A percentile compares a stretch with the other conserved stretches of the same genome.
Conservation (phyloP, 495 filamentous ascomycete genomes). For the Bacidia rubella region DNA sequence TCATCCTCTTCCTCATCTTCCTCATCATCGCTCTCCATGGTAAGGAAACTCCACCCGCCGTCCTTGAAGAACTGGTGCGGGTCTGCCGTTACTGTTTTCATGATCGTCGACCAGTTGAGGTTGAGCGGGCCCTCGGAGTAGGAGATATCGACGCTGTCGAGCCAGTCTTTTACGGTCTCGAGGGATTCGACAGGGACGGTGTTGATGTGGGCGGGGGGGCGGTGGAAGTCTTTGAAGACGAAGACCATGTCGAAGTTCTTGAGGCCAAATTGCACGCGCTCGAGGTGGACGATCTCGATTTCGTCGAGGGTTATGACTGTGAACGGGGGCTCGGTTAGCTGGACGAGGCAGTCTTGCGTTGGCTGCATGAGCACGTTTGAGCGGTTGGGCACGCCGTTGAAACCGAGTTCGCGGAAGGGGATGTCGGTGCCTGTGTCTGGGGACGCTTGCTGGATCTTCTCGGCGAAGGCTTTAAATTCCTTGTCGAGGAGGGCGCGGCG, state of each 20-base stretch:
- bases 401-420: slow-evolving; percentile 90
- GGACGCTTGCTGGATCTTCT: slow-evolving; percentile 89
- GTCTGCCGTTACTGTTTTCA: slow-evolving; percentile 94
- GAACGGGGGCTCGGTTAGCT: slow-evolving; percentile 94
- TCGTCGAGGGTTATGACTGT: slow-evolving; percentile 87
- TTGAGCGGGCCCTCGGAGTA: slow-evolving; percentile 93
- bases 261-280: slow-evolving; percentile 92
- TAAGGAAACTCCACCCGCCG: slow-evolving; percentile 90
- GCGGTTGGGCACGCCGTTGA: slow-evolving; percentile 89
- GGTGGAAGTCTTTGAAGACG: slow-evolving; percentile 90
- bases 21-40: slow-evolving; percentile 76
- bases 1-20: slow-evolving; percentile 67
- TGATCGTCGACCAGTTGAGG: slow-evolving; percentile 96
- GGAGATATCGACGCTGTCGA: slow-evolving; percentile 87
- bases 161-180: slow-evolving; percentile 94
- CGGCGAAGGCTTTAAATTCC: slow-evolving; percentile 91
- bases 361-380: slow-evolving; percentile 92
- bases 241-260: slow-evolving; percentile 99
- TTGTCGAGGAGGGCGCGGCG: slow-evolving; percentile 83
- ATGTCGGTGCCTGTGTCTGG: slow-evolving; percentile 79
- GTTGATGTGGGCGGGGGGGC: slow-evolving; percentile 83
- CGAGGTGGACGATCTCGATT: slow-evolving; percentile 90
- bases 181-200: slow-evolving; percentile 93
- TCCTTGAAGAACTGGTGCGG: slow-evolving; percentile 90
- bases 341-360: slow-evolving; percentile 95